Conservation (phyloP, 495 filamentous ascomycete species). For the Tuber calosporum region DNA sequence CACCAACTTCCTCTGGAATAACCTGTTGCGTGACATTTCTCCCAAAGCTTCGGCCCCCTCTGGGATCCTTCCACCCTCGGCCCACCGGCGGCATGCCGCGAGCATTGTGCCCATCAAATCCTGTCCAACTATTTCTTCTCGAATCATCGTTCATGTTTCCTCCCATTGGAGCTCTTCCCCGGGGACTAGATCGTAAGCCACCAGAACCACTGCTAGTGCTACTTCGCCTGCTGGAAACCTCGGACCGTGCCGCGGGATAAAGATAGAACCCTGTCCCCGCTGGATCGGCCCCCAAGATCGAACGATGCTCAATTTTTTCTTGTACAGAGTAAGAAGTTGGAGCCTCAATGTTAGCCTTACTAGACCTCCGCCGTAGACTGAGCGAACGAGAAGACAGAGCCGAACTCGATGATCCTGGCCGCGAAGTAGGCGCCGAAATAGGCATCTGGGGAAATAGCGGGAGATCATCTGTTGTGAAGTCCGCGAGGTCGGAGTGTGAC, state of each 20-base stretch:
- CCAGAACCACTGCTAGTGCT: constrained; percentile 11
- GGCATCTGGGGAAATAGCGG: constrained; percentile 32
- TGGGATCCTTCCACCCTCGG: constrained; percentile 35
- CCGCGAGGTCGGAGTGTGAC: constrained; percentile 34
- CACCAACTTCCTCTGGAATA: constrained; percentile 36
- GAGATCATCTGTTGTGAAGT: constrained; percentile 24
- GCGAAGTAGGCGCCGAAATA: constrained; percentile 11
- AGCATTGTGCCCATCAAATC: constrained; percentile 15
- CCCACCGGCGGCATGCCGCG: constrained; percentile 11
- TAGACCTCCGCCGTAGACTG: constrained; percentile 23
- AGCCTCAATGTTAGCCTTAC: constrained; percentile 15
- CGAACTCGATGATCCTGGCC: constrained; percentile 15
- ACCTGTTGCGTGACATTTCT: constrained; percentile 27
- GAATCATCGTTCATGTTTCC: constrained; percentile 18
- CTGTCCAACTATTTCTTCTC: constrained; percentile 19
- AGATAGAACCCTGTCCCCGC: constrained; percentile 38
- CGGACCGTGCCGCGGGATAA: constrained; percentile 28
- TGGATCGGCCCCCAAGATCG: constrained; percentile 38
- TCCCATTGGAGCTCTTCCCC: constrained; percentile 9
- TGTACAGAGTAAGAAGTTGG: constrained; percentile 26
- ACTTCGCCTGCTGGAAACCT: constrained; percentile 7
- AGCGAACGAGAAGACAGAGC: constrained; percentile 19
- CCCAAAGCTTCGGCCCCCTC: constrained; percentile 28
- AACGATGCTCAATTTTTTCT: constrained; percentile 38
- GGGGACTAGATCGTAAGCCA: constrained; percentile 3